A percentile compares a stretch with the other conserved stretches of the same genome.
These are phyloP conservation scores for Spergularia bocconei DNA, from an alignment of 148 eudicot genomes.

Conservation along the genomic window DNA sequence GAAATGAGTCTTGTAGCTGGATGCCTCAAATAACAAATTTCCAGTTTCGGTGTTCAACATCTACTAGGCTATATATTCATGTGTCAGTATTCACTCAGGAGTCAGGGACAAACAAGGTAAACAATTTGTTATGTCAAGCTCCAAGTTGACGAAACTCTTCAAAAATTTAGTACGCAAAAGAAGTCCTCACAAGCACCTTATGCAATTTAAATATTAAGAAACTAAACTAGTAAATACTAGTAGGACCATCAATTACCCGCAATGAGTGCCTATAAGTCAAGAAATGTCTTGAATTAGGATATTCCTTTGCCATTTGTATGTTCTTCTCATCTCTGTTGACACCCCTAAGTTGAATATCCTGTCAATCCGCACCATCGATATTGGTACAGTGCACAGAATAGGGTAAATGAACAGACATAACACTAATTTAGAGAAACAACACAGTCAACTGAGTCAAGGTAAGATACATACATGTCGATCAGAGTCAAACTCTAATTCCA, in stretches of 20 bases:
- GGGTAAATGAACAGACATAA: background rate
- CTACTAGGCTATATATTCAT: background rate
- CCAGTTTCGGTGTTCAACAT: background rate
- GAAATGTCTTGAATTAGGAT: constrained; percentile 78
- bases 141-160: background rate
- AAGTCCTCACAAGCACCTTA: constrained; percentile 2
- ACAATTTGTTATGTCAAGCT: background rate
- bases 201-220: background rate
- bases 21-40: too few species aligned
- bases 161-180: background rate
- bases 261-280: constrained; percentile 83
- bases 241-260: constrained; percentile 50
- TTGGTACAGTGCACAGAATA: background rate
- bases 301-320: constrained; percentile 66
- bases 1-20: too few species aligned
- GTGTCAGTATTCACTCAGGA: background rate
- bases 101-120: background rate
- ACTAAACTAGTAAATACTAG: constrained; percentile 9
- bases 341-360: constrained; percentile 95
- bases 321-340: constrained; percentile 81
- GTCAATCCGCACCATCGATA: constrained; percentile 25
- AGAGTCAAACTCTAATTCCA: constrained; percentile 80
- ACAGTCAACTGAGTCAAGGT: background rate
- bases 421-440: background rate
- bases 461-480: constrained; percentile 61